Base-by-base conservation (phyloP, 208 protist species). In the Wallacemonas rigidus region DNA sequence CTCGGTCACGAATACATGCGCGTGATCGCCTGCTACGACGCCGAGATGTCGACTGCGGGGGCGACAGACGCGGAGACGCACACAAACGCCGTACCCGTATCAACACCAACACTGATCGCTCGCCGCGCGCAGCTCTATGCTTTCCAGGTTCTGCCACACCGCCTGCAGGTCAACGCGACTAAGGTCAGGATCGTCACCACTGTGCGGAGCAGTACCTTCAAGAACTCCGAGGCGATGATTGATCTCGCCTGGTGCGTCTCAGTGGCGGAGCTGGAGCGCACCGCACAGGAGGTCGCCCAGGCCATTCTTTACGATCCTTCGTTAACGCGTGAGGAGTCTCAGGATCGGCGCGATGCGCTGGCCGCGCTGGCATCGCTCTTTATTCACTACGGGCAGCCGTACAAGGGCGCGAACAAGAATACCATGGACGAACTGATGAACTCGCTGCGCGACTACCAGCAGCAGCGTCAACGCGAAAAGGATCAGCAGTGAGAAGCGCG, bases 381-480 rank as follows among this genome's bases (percentile, higher is more conserved):
- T 63, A 70, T 92, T n/a, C 43, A 44, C 9, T 79, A 90, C 69
- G 91, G 91, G 8, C 85, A 89, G 75, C 69, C 72, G 7, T 94
- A 96, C 82, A 90, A 84, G 55, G 87, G 85, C 6, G 91, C 89
- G 15, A 94, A 79, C 70, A 86, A 81, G 67, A 54, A 81, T n/a
- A 94, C 91, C 38, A 85, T 96, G 77, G 82, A 92, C 54, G 77
- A 83, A 55, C 78, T 96, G 2, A 94, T 93, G 88, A 76, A 84
- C 65, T 94, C 87, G 6, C 72, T 96, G 70, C 71, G 86, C 2
- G 84, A 88, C 11, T 94, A 94, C 70, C 85, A 94, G 57, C 85
- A 89, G 69, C 71, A 88, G 67, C 76, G 74, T 26, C 76, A 92
- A 67, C 75, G 83, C 36, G 77, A 79, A 71, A 82, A 80, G 65